Evolutionary conservation across 495 filamentous ascomycete species (phyloP).

Genomic region (Annulohypoxylon maeteangense): DNA sequence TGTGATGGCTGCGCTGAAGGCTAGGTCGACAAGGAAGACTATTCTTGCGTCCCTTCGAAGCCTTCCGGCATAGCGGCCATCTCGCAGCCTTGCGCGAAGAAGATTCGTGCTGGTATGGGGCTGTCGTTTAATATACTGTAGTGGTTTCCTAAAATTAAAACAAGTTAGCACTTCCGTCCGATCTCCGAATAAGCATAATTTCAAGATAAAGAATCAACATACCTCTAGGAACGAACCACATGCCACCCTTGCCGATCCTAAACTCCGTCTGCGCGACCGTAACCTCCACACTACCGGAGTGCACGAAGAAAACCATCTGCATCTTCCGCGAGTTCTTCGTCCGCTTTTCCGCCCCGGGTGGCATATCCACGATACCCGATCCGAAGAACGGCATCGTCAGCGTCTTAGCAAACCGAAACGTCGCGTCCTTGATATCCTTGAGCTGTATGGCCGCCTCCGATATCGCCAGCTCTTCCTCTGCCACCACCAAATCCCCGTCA

Average conservation of each 20-base stretch:
- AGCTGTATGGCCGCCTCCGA: conserved; percentile 79
- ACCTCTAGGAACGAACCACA: conserved; percentile 96
- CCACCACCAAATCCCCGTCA: conserved; percentile 60
- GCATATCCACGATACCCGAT: conserved; percentile 86
- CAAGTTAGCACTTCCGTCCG: conserved; percentile 26
- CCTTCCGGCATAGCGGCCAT: conserved; percentile 36
- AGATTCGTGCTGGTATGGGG: conserved; percentile 73
- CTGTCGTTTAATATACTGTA: conserved; percentile 84
- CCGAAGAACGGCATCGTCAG: conserved; percentile 86
- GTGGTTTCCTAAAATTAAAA: conserved; percentile 73
- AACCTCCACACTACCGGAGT: conserved; percentile 77
- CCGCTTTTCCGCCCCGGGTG: conserved; percentile 81
- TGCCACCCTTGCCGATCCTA: conserved; percentile 82
- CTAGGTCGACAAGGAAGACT: background rate
- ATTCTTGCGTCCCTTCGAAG: conserved; percentile 22
- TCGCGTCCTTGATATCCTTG: conserved; percentile 74
- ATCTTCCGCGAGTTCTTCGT: conserved; percentile 91
- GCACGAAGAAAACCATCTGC: conserved; percentile 95
- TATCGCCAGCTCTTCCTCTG: conserved; percentile 76
- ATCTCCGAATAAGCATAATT: background rate
- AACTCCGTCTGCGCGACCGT: conserved; percentile 85
- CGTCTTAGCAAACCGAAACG: conserved; percentile 88
- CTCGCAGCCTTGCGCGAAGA: conserved; percentile 86
- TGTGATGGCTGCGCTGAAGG: background rate
- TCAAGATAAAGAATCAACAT: conserved; percentile 56